Conservation (phyloP, 2,329 filamentous ascomycete species). For the Trichothecium roseum region DNA sequence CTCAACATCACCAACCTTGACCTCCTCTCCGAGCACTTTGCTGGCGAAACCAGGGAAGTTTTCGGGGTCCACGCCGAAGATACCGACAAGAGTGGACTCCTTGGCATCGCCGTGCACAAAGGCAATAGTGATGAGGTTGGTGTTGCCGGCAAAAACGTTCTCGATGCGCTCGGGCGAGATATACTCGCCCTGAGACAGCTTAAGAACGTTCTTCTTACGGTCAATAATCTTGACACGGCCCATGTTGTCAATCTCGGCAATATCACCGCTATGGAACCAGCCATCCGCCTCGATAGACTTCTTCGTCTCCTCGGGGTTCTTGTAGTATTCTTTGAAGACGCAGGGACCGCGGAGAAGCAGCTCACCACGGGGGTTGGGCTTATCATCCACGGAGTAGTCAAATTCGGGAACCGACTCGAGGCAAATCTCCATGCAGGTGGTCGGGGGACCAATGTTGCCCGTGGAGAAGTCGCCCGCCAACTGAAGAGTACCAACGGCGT, state of each 20-base stretch:
- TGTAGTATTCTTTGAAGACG: constrained; percentile 80
- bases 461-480: constrained; percentile 57
- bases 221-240: constrained; percentile 92
- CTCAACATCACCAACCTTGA: constrained; percentile 53
- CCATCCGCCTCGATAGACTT: constrained; percentile 78
- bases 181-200: constrained; percentile 95
- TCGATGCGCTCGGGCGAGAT: constrained; percentile 95
- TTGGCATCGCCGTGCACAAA: constrained; percentile 87
- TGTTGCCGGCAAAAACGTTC: constrained; percentile 81
- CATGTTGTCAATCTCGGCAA: constrained; percentile 71
- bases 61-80: constrained; percentile 82
- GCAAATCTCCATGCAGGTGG: constrained; percentile 61
- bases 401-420: constrained; percentile 84
- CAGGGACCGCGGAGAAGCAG: constrained; percentile 72
- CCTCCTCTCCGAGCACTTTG: constrained; percentile 59
- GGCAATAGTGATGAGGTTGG: constrained; percentile 64
- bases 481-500: constrained; percentile 67
- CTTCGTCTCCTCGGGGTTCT: constrained; percentile 76
- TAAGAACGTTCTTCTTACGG: constrained; percentile 98
- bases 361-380: constrained; percentile 83
- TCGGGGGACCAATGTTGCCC: constrained; percentile 73
- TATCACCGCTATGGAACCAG: constrained; percentile 96
- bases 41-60: constrained; percentile 72
- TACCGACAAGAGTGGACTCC: constrained; percentile 70
- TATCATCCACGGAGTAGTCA: constrained; percentile 82